These are phyloP conservation scores for Paramarasmius palmivorus DNA, from an alignment of 1,284 basidiomycete species.

Conservation along the genomic window DNA sequence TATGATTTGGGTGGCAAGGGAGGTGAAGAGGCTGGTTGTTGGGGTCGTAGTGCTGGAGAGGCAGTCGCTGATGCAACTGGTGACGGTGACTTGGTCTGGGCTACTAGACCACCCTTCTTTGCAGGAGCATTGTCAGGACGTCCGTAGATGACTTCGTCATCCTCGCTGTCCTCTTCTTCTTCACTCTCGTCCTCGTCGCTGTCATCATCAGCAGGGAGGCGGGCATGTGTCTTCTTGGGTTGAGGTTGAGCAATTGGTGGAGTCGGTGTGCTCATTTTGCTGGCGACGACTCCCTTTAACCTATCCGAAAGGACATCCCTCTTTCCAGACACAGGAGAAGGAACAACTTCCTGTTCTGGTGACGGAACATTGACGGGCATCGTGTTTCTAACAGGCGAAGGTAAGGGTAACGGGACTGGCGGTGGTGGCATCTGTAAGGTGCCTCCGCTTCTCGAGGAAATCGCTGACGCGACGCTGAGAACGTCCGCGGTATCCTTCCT, in stretches of 20 bases:
- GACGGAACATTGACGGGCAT: too few species aligned
- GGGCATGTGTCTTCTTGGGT: not conserved
- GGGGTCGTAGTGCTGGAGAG: not conserved
- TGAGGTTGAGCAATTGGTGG: not conserved
- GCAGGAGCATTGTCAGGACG: not conserved
- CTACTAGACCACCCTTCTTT: not conserved
- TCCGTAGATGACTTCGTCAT: not conserved
- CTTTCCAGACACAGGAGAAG: conserved; percentile 10
- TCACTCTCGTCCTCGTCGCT: conserved; percentile 5
- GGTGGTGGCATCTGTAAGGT: not conserved
- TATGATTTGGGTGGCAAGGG: not conserved
- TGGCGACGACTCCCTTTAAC: conserved; percentile 34
- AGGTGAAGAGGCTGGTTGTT: not conserved
- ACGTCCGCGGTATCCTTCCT: conserved; percentile 24
- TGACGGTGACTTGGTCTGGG: not conserved
- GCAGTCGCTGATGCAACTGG: not conserved
- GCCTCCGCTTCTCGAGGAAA: conserved; percentile 15
- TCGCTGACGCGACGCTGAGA: conserved; percentile 5
- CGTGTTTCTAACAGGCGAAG: too few species aligned
- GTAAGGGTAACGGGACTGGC: not conserved
- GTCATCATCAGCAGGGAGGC: not conserved
- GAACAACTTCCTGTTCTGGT: too few species aligned
- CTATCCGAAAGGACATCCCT: conserved; percentile 41
- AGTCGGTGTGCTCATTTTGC: conserved; percentile 9
- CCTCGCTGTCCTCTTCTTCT: not conserved